These are phyloP conservation scores for Alternaria brassicicola DNA, from an alignment of 2,329 filamentous ascomycete species.

Conservation along the genomic window DNA sequence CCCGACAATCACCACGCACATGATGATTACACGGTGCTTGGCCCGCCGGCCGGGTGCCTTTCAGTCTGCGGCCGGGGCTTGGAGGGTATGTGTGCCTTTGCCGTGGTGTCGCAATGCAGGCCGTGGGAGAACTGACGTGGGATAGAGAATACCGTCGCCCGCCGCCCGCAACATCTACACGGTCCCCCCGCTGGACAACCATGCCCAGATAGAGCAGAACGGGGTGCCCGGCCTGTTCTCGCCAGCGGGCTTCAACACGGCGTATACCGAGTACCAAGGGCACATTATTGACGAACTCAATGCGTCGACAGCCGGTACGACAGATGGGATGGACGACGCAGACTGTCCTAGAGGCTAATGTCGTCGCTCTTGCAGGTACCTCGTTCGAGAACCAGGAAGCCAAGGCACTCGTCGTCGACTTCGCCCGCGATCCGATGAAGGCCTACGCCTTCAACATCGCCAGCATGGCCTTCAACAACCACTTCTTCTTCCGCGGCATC, in stretches of 20 bases:
- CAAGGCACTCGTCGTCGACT: slow-evolving; percentile 73
- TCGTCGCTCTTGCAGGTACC: slow-evolving; percentile 60
- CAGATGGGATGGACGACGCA: background rate
- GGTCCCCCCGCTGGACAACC: slow-evolving; percentile 58
- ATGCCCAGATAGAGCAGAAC: slow-evolving; percentile 53
- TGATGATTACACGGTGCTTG: slow-evolving; percentile 45
- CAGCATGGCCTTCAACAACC: slow-evolving; percentile 93
- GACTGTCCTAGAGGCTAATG: slow-evolving; percentile 6
- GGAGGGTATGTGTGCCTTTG: slow-evolving; percentile 27
- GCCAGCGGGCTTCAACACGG: slow-evolving; percentile 70
- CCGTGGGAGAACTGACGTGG: slow-evolving; percentile 31
- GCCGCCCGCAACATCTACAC: slow-evolving; percentile 47
- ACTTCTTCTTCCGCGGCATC: slow-evolving; percentile 76
- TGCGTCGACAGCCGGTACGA: slow-evolving; percentile 69
- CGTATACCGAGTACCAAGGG: slow-evolving; percentile 83
- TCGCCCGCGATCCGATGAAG: slow-evolving; percentile 76
- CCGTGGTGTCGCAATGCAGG: background rate
- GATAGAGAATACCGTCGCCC: slow-evolving; percentile 32
- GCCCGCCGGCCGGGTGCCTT: slow-evolving; percentile 37
- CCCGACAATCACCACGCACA: slow-evolving; percentile 20
- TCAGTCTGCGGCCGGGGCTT: slow-evolving; percentile 27
- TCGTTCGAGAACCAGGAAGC: slow-evolving; percentile 65
- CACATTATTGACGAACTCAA: slow-evolving; percentile 79
- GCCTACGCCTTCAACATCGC: slow-evolving; percentile 93
- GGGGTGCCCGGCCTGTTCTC: slow-evolving; percentile 76